Base-by-base conservation (phyloP, 345 rosid genomes). In the Pugionium dolabratum region DNA sequence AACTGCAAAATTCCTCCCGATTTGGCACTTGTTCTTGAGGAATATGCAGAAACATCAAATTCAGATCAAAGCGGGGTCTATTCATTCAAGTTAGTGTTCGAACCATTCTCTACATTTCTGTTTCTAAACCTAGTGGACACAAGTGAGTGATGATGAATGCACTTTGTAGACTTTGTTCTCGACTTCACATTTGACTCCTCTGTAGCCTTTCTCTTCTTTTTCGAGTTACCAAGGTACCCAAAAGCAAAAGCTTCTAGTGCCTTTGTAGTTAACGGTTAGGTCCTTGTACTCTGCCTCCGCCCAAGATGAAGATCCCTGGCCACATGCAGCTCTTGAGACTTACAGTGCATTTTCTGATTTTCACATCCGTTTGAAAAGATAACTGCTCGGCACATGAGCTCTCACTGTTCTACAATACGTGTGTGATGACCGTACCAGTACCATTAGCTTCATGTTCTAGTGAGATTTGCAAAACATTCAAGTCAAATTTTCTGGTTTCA, bases 171-270 rank as follows among this genome's bases (percentile, higher is more conserved):
- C 77, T 72, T 80, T 51, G 66, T 47, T 70, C 59, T 68, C 6
- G 80, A 33, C 36, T 46, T 78, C 55, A 53, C 66, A 47, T 62
- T 46, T 29, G 82, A 30, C 46, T 69, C 71, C 55, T 81, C 82
- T 2, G 58, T 36, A 64, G 57, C 64, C 57, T 81, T 81, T 42
- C 83, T 69, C 76, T 85, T 85, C 71, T 64, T 81, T 42, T 68
- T 77, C 8, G 84, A 53, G 76, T 72, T 76, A 51, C 76, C 81
- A 43, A 79, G 59, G 68, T 70, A 78, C 53, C 86, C 88, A 2
- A 68, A 79, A 42, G 84, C 88, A 52, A 83, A 70, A 73, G 91
- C 85, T 77, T 85, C 91, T 66, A 85, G 60, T 9, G 85, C 88
- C 66, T 74, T 85, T 32, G 81, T 53, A 45, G 91, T 83, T 54